Evolutionary conservation across 148 eudicot species (phyloP).

Genomic region (Cornus kousa): DNA sequence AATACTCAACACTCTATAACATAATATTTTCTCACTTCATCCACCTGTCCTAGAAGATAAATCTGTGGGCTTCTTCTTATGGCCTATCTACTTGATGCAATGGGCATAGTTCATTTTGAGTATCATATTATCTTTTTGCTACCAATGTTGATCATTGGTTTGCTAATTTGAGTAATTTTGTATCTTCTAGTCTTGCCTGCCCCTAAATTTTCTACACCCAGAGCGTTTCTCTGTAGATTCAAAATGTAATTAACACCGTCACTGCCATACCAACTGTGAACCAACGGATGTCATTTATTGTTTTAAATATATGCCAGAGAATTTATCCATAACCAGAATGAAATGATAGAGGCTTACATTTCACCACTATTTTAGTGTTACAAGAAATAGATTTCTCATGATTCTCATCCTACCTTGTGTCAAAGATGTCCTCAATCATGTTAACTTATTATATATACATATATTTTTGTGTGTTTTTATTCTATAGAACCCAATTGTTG

Average conservation of each 20-base stretch:
- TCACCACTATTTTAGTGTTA: not conserved
- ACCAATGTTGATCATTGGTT: not conserved
- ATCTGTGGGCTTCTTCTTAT: not conserved
- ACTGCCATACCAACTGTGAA: not conserved
- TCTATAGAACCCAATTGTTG: not conserved
- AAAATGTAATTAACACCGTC: not conserved
- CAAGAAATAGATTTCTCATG: not conserved
- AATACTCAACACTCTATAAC: too few relatives aligned
- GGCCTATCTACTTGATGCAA: not conserved
- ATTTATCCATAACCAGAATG: not conserved
- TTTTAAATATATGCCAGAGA: not conserved
- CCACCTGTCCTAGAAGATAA: too few relatives aligned
- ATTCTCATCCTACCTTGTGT: not conserved
- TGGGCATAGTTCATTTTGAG: not conserved
- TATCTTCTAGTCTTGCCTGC: not conserved
- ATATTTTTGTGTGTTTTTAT: too few relatives aligned
- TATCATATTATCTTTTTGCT: not conserved
- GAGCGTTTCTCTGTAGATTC: not conserved
- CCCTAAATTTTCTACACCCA: not conserved
- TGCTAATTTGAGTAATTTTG: not conserved
- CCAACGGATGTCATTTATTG: not conserved
- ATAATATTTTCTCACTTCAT: too few relatives aligned
- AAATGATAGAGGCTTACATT: not conserved
- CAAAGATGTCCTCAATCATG: not conserved
- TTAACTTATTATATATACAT: too few relatives aligned